These are phyloP conservation scores for Trichoderma koningii DNA, from an alignment of 2,329 filamentous ascomycete species.

Conservation along the genomic window DNA sequence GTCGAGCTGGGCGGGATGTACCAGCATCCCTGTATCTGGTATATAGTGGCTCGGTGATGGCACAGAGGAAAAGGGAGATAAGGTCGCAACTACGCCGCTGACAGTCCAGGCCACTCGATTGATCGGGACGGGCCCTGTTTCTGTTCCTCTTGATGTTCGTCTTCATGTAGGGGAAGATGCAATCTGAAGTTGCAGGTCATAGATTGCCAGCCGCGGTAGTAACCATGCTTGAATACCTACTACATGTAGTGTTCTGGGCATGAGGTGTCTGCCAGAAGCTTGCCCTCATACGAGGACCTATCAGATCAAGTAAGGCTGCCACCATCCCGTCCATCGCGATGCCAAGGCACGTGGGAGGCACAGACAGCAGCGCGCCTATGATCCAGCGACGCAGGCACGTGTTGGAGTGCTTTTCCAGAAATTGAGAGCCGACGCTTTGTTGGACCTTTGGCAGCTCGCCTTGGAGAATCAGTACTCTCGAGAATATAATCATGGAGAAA, in stretches of 20 bases:
- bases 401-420: not conserved
- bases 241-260: too few species aligned
- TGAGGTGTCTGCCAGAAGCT: too few species aligned
- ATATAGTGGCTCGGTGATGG: not conserved
- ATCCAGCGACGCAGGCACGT: conserved; percentile 14
- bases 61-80: not conserved
- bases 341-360: not conserved
- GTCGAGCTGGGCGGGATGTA: not conserved
- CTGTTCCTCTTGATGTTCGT: not conserved
- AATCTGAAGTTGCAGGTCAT: not conserved
- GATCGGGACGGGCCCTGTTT: not conserved
- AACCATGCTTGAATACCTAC: not conserved
- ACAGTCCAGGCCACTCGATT: not conserved
- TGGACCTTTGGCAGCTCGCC: not conserved
- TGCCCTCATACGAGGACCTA: too few species aligned
- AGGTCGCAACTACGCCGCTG: not conserved
- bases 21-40: not conserved
- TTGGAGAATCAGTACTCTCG: not conserved
- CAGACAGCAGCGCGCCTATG: not conserved
- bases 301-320: too few species aligned
- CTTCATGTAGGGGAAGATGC: not conserved
- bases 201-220: not conserved
- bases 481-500: too few species aligned
- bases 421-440: not conserved
- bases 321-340: not conserved